Conservation (phyloP, 257 asterid genomes). For the Galeopsis tetrahit region DNA sequence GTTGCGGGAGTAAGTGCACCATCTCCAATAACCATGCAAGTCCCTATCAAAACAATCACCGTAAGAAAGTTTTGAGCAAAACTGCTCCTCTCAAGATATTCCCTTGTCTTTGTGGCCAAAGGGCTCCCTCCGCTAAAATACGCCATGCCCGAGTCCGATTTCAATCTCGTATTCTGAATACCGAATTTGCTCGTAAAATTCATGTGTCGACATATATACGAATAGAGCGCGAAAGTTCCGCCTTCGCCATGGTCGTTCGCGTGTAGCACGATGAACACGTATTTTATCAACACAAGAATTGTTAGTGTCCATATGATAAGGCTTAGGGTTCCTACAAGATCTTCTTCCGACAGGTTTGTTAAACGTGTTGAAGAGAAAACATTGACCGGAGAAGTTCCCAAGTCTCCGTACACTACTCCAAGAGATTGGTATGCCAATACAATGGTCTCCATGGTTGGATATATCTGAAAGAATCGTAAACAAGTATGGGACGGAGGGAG, state of each 20-base stretch:
- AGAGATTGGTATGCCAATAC: constrained; percentile 71
- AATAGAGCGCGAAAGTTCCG: constrained; percentile 81
- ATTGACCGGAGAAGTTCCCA: constrained; percentile 78
- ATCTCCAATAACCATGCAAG: constrained; percentile 87
- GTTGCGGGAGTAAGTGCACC: constrained; percentile 88
- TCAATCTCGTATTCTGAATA: constrained; percentile 44
- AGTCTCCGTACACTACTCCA: constrained; percentile 77
- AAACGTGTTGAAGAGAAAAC: constrained; percentile 63
- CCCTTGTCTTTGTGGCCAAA: constrained; percentile 46
- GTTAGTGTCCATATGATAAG: constrained; percentile 79
- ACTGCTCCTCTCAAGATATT: constrained; percentile 54
- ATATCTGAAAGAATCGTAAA: constrained; percentile 36
- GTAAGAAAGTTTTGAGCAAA: constrained; percentile 54
- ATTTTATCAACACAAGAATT: constrained; percentile 56
- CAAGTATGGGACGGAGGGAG: too few relatives aligned
- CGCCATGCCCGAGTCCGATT: constrained; percentile 40
- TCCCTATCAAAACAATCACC: constrained; percentile 61
- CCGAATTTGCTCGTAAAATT: constrained; percentile 52
- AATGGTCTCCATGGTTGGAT: constrained; percentile 51
- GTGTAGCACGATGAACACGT: constrained; percentile 65
- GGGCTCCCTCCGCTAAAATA: constrained; percentile 38
- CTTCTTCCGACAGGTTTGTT: constrained; percentile 58
- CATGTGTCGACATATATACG: constrained; percentile 55
- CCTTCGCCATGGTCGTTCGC: constrained; percentile 89
- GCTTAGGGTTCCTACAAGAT: constrained; percentile 69